Evolutionary conservation across 176 grass and related monocot species (phyloP).

Genomic region (Oryza longistaminata): DNA sequence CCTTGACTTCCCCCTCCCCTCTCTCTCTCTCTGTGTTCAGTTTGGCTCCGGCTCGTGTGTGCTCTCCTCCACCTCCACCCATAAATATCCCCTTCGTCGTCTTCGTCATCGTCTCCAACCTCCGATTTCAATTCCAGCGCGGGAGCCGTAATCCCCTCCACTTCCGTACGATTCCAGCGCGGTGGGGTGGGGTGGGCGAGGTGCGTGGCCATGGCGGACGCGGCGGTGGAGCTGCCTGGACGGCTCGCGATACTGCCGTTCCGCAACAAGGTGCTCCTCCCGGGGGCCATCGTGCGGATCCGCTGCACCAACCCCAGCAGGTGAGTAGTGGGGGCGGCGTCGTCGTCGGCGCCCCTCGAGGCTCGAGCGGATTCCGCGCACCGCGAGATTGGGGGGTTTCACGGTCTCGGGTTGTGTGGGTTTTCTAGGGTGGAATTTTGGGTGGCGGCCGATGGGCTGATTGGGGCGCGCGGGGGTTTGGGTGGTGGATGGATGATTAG

Average conservation of each 20-base stretch:
- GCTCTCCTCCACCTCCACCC: too few species aligned
- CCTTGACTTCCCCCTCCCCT: slow-evolving; percentile 9
- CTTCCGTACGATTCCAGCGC: background rate
- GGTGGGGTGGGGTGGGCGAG: background rate
- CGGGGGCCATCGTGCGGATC: slow-evolving; percentile 94
- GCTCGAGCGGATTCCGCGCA: background rate
- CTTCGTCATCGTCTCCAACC: slow-evolving; percentile 31
- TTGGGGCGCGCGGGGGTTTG: background rate
- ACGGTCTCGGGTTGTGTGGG: background rate
- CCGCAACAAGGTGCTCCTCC: slow-evolving; percentile 93
- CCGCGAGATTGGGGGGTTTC: background rate
- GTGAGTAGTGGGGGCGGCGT: slow-evolving; percentile 29
- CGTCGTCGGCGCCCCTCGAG: too few species aligned
- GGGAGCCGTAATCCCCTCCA: background rate
- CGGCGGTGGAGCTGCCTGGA: slow-evolving; percentile 73
- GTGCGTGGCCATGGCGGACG: slow-evolving; percentile 54
- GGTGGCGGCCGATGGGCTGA: background rate
- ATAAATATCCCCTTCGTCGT: slow-evolving; percentile 33
- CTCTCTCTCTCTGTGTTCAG: background rate
- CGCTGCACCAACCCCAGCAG: slow-evolving; percentile 94
- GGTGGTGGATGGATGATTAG: background rate
- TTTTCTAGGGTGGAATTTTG: slow-evolving; percentile 14
- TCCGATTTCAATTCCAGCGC: slow-evolving; percentile 25
- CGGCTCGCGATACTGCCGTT: slow-evolving; percentile 92
- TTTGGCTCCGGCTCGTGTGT: background rate